Conservation (phyloP, 371 early-diverging fungal species). For the Quaeritorhiza haematococci region DNA sequence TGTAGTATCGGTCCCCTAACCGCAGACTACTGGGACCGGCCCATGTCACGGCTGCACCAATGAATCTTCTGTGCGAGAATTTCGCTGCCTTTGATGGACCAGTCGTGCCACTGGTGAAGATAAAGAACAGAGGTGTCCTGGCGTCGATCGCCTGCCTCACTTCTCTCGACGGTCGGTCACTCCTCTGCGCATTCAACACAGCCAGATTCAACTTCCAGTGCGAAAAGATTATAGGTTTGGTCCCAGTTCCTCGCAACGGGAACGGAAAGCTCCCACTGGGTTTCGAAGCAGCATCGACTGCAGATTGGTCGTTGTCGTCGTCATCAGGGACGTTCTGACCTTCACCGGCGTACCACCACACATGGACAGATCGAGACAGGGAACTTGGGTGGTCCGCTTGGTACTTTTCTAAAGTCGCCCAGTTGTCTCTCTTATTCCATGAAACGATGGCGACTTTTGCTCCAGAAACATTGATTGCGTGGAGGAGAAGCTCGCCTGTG, state of each 20-base stretch:
- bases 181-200: background rate
- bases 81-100: constrained; percentile 29
- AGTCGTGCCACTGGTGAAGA: constrained; percentile 25
- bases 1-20: constrained; percentile 20
- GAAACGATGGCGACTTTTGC: constrained; percentile 5
- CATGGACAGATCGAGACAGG: background rate
- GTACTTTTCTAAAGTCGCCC: background rate
- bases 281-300: no score
- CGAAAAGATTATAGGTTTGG: no score
- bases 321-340: constrained; percentile 2
- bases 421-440: constrained; percentile 4
- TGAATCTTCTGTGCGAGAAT: constrained; percentile 21
- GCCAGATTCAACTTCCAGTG: background rate
- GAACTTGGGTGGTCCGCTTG: background rate
- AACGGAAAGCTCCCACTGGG: no score
- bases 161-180: background rate
- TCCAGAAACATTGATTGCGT: constrained; percentile 10
- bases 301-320: background rate
- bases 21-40: constrained; percentile 10
- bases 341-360: constrained; percentile 11
- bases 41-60: constrained; percentile 24
- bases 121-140: constrained; percentile 18
- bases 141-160: background rate
- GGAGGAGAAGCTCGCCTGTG: constrained; percentile 12
- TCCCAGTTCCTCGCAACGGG: background rate